phyloP scores from a whole-genome alignment of 345 rosid genomes.

The Gossypium thurberi region DNA sequence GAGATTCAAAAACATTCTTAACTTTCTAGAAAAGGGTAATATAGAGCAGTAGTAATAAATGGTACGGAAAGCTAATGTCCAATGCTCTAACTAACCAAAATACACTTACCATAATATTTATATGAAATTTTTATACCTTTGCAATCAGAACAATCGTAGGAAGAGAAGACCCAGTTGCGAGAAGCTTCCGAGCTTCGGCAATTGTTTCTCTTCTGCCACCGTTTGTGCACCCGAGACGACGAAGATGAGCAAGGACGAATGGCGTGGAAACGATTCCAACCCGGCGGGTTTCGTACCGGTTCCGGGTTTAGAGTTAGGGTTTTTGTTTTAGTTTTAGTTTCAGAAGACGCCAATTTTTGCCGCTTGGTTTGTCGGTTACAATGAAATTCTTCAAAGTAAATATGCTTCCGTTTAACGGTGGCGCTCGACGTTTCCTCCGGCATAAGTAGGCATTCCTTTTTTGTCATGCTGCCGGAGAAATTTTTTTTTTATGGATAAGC shows the following conservation, averaged over 20 bases:
- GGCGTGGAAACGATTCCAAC: background rate
- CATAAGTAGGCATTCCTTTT: background rate
- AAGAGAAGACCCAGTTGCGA: constrained; percentile 18
- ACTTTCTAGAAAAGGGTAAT: background rate
- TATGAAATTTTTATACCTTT: background rate
- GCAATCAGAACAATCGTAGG: constrained; percentile 10
- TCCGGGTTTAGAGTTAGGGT: background rate
- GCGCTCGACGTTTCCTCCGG: background rate
- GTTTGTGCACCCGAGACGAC: background rate
- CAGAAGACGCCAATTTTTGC: background rate
- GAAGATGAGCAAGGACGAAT: constrained; percentile 7
- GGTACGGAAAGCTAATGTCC: background rate
- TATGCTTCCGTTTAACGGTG: constrained; percentile 2
- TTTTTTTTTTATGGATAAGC: background rate
- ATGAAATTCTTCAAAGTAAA: constrained; percentile 6
- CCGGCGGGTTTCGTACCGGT: background rate
- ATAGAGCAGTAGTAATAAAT: background rate
- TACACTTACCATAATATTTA: background rate
- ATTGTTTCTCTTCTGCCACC: background rate
- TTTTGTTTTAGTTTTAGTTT: background rate
- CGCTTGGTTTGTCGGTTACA: background rate
- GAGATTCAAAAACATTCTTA: background rate
- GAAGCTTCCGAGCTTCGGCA: background rate
- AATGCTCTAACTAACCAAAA: constrained; percentile 3
- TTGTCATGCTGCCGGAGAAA: background rate